These are phyloP conservation scores for Argentina anserina DNA, from an alignment of 306 rosid species.

Conservation along the genomic window DNA sequence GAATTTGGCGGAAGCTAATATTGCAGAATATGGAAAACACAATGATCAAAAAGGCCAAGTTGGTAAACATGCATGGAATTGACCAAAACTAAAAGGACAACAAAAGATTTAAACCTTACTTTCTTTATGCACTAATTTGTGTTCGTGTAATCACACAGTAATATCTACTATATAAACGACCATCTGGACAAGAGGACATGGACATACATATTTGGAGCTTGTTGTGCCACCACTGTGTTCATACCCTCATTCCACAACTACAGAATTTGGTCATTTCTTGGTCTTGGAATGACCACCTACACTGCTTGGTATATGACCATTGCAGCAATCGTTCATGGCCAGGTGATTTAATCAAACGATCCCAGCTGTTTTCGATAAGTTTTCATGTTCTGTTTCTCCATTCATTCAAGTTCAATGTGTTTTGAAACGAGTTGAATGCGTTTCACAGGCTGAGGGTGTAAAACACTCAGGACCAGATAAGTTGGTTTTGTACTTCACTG, in stretches of 20 bases:
- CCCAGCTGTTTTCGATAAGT: constrained; percentile 5
- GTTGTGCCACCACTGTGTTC: constrained; percentile 96
- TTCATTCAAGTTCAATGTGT: neutral
- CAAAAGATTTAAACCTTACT: neutral
- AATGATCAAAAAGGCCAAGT: neutral
- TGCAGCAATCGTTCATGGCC: constrained; percentile 74
- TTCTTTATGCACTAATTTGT: neutral
- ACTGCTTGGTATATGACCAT: constrained; percentile 95
- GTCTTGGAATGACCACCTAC: constrained; percentile 96
- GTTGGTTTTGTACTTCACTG: constrained; percentile 82
- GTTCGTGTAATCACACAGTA: constrained; percentile 41
- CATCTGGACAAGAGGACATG: constrained; percentile 91
- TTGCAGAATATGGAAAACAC: neutral
- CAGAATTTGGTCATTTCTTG: constrained; percentile 93
- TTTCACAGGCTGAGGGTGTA: constrained; percentile 66
- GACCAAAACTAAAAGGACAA: neutral
- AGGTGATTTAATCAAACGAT: constrained; percentile 39
- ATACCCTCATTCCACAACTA: constrained; percentile 93
- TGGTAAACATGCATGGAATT: constrained; percentile 1
- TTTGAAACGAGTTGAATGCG: too few species aligned
- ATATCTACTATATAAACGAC: constrained; percentile 82
- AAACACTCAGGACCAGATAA: constrained; percentile 71
- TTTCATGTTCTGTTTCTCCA: neutral
- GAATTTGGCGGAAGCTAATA: neutral
- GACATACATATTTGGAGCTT: constrained; percentile 94